Percentiles rank a stretch among this genome's conserved stretches.
These are phyloP conservation scores for Drechslera avenae DNA, from an alignment of 2,329 filamentous ascomycete species.

Conservation along the genomic window DNA sequence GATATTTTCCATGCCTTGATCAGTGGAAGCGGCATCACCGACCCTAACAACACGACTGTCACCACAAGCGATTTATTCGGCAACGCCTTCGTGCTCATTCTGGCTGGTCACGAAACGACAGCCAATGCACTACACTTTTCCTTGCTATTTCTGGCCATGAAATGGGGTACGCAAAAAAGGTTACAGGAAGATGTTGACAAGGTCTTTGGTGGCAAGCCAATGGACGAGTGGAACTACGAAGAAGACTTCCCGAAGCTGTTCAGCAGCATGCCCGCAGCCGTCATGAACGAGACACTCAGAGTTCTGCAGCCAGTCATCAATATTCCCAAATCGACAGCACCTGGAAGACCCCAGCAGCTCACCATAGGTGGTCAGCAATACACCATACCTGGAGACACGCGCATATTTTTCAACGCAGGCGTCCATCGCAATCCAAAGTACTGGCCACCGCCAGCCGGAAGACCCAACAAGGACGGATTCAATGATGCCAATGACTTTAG, in stretches of 20 bases:
- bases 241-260: slow-evolving; percentile 67
- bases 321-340: slow-evolving; percentile 68
- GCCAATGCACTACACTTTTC: slow-evolving; percentile 76
- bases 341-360: slow-evolving; percentile 59
- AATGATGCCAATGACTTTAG: slow-evolving; percentile 69
- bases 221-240: slow-evolving; percentile 73
- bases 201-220: slow-evolving; percentile 64
- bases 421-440: slow-evolving; percentile 72
- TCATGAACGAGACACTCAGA: slow-evolving; percentile 78
- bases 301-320: slow-evolving; percentile 72
- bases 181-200: slow-evolving; percentile 72
- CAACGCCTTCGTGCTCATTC: slow-evolving; percentile 67
- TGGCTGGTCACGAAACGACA: slow-evolving; percentile 82
- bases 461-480: slow-evolving; percentile 27
- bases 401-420: slow-evolving; percentile 61
- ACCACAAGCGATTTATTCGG: slow-evolving; percentile 66
- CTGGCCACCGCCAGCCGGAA: slow-evolving; percentile 63
- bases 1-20: slow-evolving; percentile 61
- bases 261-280: slow-evolving; percentile 71
- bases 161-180: slow-evolving; percentile 65
- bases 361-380: slow-evolving; percentile 63
- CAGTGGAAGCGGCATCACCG: slow-evolving; percentile 40
- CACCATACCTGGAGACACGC: slow-evolving; percentile 61
- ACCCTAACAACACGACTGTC: slow-evolving; percentile 39
- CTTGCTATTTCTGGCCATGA: slow-evolving; percentile 69